phyloP scores from a whole-genome alignment of 2,329 filamentous ascomycete species.

The Byssochlamys sp. region DNA sequence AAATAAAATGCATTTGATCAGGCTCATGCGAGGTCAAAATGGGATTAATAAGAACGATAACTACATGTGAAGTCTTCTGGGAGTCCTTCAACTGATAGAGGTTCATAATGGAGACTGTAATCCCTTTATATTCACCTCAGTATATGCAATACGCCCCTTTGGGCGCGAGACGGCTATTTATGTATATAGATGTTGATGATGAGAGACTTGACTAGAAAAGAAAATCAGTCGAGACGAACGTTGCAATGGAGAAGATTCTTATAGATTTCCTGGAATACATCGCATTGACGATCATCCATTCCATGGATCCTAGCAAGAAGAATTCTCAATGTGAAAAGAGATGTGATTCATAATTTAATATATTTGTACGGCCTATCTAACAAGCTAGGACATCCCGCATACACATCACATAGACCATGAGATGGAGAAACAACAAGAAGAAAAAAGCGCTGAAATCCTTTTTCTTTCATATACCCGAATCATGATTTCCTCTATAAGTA shows the following conservation, averaged over 20 bases:
- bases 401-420: not conserved
- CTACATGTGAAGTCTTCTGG: too few species aligned
- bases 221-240: not conserved
- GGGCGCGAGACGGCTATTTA: not conserved
- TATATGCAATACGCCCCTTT: not conserved
- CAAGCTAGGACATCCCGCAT: not conserved
- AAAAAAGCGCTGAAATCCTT: not conserved
- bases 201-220: not conserved
- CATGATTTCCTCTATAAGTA: not conserved
- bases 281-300: not conserved
- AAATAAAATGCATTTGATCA: slow-evolving; percentile 9
- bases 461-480: not conserved
- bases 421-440: too few species aligned
- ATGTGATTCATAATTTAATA: not conserved
- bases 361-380: not conserved
- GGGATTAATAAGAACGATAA: too few species aligned
- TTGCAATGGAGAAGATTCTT: not conserved
- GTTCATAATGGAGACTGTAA: too few species aligned
- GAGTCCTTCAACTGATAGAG: too few species aligned
- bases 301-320: not conserved
- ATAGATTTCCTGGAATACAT: not conserved
- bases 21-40: not conserved
- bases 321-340: not conserved
- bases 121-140: not conserved
- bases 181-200: not conserved